Conservation (phyloP, 2,329 filamentous ascomycete genomes). For the Fusarium veterinarium region DNA sequence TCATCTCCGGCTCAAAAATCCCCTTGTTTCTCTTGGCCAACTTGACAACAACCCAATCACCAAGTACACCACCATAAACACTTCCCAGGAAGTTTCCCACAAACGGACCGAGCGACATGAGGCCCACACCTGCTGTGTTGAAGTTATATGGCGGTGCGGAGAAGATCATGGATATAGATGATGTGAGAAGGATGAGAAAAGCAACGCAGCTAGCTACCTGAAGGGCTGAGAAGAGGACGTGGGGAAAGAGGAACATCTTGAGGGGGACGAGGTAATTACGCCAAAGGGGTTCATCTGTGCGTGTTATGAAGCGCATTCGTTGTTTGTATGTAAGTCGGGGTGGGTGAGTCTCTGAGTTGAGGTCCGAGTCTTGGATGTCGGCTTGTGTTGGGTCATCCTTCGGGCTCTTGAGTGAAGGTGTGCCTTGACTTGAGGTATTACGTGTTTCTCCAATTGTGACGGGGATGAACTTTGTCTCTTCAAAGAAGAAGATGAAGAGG, state of each 20-base stretch:
- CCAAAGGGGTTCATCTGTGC: slow-evolving; percentile 30
- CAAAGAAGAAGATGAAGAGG: slow-evolving; percentile 39
- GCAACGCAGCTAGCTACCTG: slow-evolving; percentile 49
- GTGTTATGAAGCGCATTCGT: slow-evolving; percentile 35
- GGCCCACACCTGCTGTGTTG: slow-evolving; percentile 38
- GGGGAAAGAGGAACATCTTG: slow-evolving; percentile 47
- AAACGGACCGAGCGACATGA: slow-evolving; percentile 46
- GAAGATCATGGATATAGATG: slow-evolving; percentile 50
- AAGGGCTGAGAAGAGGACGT: slow-evolving; percentile 53
- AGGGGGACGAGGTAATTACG: slow-evolving; percentile 28
- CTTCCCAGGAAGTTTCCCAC: slow-evolving; percentile 54
- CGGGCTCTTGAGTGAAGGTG: rapidly evolving
- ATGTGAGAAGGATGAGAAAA: slow-evolving; percentile 39
- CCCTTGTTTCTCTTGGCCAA: slow-evolving; percentile 53
- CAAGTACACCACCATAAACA: slow-evolving; percentile 53
- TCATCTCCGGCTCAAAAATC: slow-evolving; percentile 58
- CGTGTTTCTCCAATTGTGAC: neutral
- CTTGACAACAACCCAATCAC: slow-evolving; percentile 52
- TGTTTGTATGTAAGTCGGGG: slow-evolving; percentile 1
- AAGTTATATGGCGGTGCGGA: slow-evolving; percentile 49
- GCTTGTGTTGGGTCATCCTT: neutral
- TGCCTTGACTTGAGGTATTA: neutral
- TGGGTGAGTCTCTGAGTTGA: neutral
- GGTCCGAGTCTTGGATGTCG: neutral
- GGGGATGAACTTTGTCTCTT: slow-evolving; percentile 47